A percentile compares a stretch with the other conserved stretches of the same genome.
These are phyloP conservation scores for Calocybe indica DNA, from an alignment of 768 basidiomycete genomes.

Conservation along the genomic window DNA sequence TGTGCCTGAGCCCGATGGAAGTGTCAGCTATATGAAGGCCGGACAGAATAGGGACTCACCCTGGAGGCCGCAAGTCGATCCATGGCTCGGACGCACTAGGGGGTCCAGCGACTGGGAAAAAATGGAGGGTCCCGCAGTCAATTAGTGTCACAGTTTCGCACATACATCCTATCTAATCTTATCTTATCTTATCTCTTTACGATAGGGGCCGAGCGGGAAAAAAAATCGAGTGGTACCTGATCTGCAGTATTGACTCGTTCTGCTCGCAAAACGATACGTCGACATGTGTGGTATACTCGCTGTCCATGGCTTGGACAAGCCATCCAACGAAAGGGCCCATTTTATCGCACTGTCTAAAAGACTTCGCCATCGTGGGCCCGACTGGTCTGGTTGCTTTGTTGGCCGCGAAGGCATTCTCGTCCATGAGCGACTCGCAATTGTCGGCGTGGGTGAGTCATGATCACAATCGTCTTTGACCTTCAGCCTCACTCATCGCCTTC, in stretches of 20 bases:
- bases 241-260: neutral
- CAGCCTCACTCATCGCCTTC: slow-evolving; percentile 4
- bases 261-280: slow-evolving; percentile 2
- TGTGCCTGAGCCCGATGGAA: no score
- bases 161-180: neutral
- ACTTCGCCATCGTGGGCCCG: slow-evolving; percentile 91
- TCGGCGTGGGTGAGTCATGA: slow-evolving; percentile 79
- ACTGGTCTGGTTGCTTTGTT: slow-evolving; percentile 96
- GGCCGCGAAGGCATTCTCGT: slow-evolving; percentile 78
- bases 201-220: neutral
- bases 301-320: slow-evolving; percentile 73
- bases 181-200: neutral
- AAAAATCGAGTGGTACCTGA: neutral
- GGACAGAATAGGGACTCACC: slow-evolving; percentile 14
- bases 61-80: slow-evolving; percentile 34
- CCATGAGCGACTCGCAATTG: slow-evolving; percentile 95
- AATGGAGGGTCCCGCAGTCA: neutral
- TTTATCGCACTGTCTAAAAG: slow-evolving; percentile 86
- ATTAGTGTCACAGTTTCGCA: neutral
- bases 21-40: neutral
- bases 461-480: neutral
- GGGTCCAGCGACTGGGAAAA: neutral
- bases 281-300: slow-evolving; percentile 93
- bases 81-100: slow-evolving; percentile 16
- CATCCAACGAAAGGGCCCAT: slow-evolving; percentile 59